Conservation (phyloP, 352 stramenopile genomes). For the Globisporangium spinosum region DNA sequence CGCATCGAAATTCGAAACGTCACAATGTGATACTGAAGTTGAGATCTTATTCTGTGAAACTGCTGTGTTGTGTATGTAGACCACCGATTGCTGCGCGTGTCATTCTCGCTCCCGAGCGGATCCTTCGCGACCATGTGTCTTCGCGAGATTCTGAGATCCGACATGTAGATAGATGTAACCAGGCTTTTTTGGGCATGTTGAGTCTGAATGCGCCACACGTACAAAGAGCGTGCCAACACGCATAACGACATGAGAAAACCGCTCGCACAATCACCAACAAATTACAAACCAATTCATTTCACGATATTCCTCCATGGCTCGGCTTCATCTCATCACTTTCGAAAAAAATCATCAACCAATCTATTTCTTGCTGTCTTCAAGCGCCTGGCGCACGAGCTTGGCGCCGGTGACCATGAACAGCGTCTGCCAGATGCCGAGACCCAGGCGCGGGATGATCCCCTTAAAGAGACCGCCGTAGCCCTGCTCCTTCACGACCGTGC, state of each 20-base stretch:
- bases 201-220: background rate
- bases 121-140: slow-evolving; percentile 82
- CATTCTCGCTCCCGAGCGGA: slow-evolving; percentile 58
- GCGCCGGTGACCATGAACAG: slow-evolving; percentile 92
- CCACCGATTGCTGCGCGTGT: slow-evolving; percentile 24
- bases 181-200: slow-evolving; percentile 5
- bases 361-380: slow-evolving; percentile 54
- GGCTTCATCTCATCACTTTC: background rate
- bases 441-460: slow-evolving; percentile 85
- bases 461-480: slow-evolving; percentile 86
- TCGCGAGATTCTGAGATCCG: slow-evolving; percentile 51
- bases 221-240: background rate
- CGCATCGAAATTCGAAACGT: slow-evolving; percentile 1
- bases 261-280: slow-evolving; percentile 1
- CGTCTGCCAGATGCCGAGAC: slow-evolving; percentile 89
- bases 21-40: slow-evolving; percentile 11
- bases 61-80: background rate
- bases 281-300: slow-evolving; percentile 7
- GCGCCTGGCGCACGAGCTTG: slow-evolving; percentile 86
- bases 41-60: background rate
- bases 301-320: slow-evolving; percentile 1
- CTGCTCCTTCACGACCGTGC: slow-evolving; percentile 82
- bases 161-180: slow-evolving; percentile 26
- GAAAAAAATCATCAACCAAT: background rate
- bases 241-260: background rate